Evolutionary conservation across 2,329 filamentous ascomycete genomes (phyloP).

Genomic region (Orbilia quercus): DNA sequence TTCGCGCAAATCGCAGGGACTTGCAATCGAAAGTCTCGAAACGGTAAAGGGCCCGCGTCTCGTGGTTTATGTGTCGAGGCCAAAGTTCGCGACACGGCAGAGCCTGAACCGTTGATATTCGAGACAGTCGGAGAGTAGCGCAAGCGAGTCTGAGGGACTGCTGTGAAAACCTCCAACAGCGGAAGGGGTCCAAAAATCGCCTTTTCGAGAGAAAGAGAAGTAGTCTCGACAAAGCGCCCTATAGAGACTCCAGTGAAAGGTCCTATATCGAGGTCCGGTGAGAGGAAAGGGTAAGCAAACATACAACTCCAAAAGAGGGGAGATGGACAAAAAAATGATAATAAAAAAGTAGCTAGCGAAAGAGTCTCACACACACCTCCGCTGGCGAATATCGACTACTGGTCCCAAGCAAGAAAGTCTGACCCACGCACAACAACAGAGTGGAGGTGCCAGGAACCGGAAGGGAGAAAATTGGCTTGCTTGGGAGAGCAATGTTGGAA

Average conservation of each 20-base stretch:
- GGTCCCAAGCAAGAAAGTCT: constrained; percentile 53
- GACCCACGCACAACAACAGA: constrained; percentile 53
- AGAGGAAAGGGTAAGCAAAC: constrained; percentile 53
- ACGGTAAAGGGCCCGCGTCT: too few species aligned
- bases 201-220: constrained; percentile 19
- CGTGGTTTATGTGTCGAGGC: neutral
- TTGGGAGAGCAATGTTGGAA: constrained; percentile 48
- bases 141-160: constrained; percentile 1
- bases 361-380: constrained; percentile 46
- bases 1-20: neutral
- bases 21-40: neutral
- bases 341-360: too few species aligned
- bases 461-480: constrained; percentile 41
- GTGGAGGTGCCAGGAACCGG: constrained; percentile 35
- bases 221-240: constrained; percentile 15
- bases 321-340: constrained; percentile 30
- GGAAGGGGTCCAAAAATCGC: constrained; percentile 15
- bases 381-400: constrained; percentile 41
- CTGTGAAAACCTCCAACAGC: constrained; percentile 9
- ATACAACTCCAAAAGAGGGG: constrained; percentile 49
- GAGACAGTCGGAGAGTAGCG: neutral
- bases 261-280: constrained; percentile 43
- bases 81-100: constrained; percentile 4
- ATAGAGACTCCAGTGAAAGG: constrained; percentile 22
- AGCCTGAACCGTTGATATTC: neutral